Evolutionary conservation across 2,329 filamentous ascomycete genomes (phyloP), one percentile per base, ranked within the genome.

Genomic region (Aspergillus brasiliensis): DNA sequence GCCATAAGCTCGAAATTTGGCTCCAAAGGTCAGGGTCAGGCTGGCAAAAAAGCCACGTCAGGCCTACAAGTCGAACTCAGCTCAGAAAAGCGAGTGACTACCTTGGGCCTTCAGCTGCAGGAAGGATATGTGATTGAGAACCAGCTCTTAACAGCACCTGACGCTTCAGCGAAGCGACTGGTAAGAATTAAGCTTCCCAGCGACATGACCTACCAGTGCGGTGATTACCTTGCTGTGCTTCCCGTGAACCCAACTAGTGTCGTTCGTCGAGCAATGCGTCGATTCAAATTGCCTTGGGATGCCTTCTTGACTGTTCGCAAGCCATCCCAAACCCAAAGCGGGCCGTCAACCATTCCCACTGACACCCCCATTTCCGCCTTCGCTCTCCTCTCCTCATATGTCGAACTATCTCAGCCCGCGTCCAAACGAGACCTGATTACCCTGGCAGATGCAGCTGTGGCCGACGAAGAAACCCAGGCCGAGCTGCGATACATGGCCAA

Each of bases 221-320:
- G 91, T 13, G 91, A 94, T 70, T 94, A 95, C 71, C 82, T 94
- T 0, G 88, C 89, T 0, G 80, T 92, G 2, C 78, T 92, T 1
- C 91, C 91, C 0, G 76, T 91, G 28, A 94, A 94, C 71, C 86
- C 86, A 1, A 81, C 81, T 48, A 76, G 82, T 28, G 86, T 80
- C 8, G 84, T 93, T 2, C 80, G 82, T 4, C 82, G 89, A 8
- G 88, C 85, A 0, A 85, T 92, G 75, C 79, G 83, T 21, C 67
- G 76, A 58, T 93, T 92, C 71, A 78, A 83, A 1, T 76, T 94
- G 0, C 83, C 88, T 0, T 89, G 87, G 85, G 90, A 93, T 71
- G 84, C 87, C 2, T 82, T 85, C 62, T 75, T 91, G 46, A 86
- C 83, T 8, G 86, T 91, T 49, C 75, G 77, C 2, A 81, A 82